phyloP scores from a whole-genome alignment of 1,139 yeast species.

The Scheffersomyces lignicola region DNA sequence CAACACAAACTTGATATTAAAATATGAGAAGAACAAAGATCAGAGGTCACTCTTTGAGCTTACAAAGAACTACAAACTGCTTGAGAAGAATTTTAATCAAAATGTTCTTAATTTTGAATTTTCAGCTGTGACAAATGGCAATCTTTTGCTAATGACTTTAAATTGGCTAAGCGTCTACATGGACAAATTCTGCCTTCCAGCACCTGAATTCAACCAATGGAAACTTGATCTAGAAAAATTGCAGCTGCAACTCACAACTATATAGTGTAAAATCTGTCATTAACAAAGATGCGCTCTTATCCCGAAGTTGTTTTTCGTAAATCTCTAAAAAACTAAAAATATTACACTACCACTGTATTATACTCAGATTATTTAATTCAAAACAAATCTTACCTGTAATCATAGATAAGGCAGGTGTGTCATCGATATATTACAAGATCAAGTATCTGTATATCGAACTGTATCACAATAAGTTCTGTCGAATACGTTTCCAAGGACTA shows the following conservation, averaged over 20 bases:
- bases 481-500: no score
- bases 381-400: no score
- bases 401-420: no score
- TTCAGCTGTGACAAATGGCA: constrained; percentile 4
- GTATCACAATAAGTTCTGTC: no score
- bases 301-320: no score
- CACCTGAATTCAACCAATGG: constrained; percentile 14
- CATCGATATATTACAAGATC: no score
- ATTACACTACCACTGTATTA: no score
- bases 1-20: constrained; percentile 23
- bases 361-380: no score
- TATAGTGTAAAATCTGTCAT: no score
- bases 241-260: background rate
- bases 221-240: background rate
- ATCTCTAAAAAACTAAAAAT: no score
- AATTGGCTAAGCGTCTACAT: constrained; percentile 33
- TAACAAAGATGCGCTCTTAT: no score
- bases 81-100: constrained; percentile 23
- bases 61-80: constrained; percentile 17
- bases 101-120: constrained; percentile 21
- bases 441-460: no score
- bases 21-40: constrained; percentile 13
- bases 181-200: constrained; percentile 21
- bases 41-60: constrained; percentile 15
- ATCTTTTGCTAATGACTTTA: constrained; percentile 22